A percentile compares a stretch with the other conserved stretches of the same genome.
These are phyloP conservation scores for Artomyces pyxidatus DNA, from an alignment of 768 basidiomycete genomes.

Conservation along the genomic window DNA sequence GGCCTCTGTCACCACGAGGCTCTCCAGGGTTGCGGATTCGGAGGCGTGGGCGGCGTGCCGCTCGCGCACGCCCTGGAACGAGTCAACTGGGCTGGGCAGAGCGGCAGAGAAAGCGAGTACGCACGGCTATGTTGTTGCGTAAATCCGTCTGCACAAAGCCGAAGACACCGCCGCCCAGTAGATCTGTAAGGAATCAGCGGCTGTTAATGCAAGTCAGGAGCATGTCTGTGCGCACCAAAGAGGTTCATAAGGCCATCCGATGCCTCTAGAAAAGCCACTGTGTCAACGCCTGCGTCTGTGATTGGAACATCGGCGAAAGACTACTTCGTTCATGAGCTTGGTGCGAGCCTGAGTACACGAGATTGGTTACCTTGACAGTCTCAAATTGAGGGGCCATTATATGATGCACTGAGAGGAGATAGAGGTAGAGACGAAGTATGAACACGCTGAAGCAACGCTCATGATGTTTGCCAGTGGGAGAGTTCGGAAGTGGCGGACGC, in stretches of 20 bases:
- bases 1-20: slow-evolving; percentile 45
- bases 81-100: neutral
- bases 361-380: slow-evolving; percentile 47
- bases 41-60: slow-evolving; percentile 37
- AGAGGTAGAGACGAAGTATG: too few species aligned
- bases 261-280: slow-evolving; percentile 74
- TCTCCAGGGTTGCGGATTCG: slow-evolving; percentile 49
- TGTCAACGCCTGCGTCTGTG: slow-evolving; percentile 72
- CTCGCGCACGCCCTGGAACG: slow-evolving; percentile 52
- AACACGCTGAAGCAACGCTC: too few species aligned
- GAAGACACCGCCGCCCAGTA: slow-evolving; percentile 62
- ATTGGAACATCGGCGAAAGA: slow-evolving; percentile 82
- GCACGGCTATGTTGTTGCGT: slow-evolving; percentile 54
- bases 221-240: slow-evolving; percentile 44
- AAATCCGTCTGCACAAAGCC: slow-evolving; percentile 69
- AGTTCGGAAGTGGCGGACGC: too few species aligned
- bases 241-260: slow-evolving; percentile 75
- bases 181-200: slow-evolving; percentile 46
- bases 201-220: neutral
- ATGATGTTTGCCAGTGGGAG: too few species aligned
- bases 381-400: slow-evolving; percentile 64
- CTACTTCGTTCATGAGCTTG: slow-evolving; percentile 30
- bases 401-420: too few species aligned
- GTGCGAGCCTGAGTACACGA: neutral
- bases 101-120: slow-evolving; percentile 15